Evolutionary conservation across 345 rosid species (phyloP), one percentile per base, ranked within the genome.

Genomic region (Mercurialis annua): DNA sequence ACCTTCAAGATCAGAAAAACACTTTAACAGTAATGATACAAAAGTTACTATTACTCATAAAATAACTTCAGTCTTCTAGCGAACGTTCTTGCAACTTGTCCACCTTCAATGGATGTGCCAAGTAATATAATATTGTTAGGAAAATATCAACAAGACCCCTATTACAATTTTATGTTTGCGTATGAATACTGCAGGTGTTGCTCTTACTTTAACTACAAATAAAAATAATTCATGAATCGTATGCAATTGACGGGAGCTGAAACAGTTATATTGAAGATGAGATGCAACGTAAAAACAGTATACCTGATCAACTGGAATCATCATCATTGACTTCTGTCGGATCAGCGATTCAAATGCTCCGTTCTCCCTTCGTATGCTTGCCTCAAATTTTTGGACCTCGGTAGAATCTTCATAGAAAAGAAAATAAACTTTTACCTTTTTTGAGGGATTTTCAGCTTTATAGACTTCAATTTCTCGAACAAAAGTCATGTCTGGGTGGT

Each of bases 261-360:
- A 60, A 18, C 31, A 47, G n/a, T 18, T 50, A 20, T 10, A 24
- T 2, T 15, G 43, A 33, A 31, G 38, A 62, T 44, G 36, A 42
- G 50, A 63, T n/a, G 31, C 6, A 59, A 64, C 42, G 36, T 10
- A 52, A 3, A 21, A 47, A 66, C 55, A 62, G 16, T 68, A 66
- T 68, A 91, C 96, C 95, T 91, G 98, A 78, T 94, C 86, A 31
- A 94, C 90, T 52, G 98, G 95, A 73, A 94, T 91, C 87, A 91
- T 87, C 99, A 94, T 94, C 83, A 82, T 12, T 24, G 99, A 89
- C 72, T 94, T 94, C 83, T 89, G 99, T 78, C 98, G 80, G 78
- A 94, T 91, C 81, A 94, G 71, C 50, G 99, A 87, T 75, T 94
- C 99, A 80, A 91, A 94, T 15, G 99, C 97, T 67, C 87, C 87